These are phyloP conservation scores for Esteya vermicola DNA, from an alignment of 2,329 filamentous ascomycete species.

Conservation along the genomic window DNA sequence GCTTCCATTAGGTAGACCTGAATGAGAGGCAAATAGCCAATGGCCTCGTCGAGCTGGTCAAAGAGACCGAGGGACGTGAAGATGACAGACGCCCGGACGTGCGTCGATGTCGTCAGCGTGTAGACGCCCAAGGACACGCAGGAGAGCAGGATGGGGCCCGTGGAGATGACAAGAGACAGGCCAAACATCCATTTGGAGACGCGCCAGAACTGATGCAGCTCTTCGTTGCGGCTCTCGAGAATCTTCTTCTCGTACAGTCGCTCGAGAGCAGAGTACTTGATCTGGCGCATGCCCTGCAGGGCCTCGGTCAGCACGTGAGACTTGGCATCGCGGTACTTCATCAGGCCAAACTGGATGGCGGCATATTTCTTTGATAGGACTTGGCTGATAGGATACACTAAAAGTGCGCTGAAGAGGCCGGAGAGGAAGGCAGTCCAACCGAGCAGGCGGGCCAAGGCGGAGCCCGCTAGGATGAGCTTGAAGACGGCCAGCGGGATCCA, in stretches of 20 bases:
- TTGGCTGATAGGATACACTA: slow-evolving; percentile 17
- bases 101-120: slow-evolving; percentile 16
- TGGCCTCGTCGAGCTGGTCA: slow-evolving; percentile 20
- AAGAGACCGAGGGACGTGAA: slow-evolving; percentile 21
- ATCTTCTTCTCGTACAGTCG: slow-evolving; percentile 20
- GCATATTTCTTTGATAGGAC: slow-evolving; percentile 17
- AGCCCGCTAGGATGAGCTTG: slow-evolving; percentile 18
- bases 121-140: slow-evolving; percentile 19
- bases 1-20: slow-evolving; percentile 21
- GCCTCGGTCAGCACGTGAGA: slow-evolving; percentile 20
- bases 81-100: slow-evolving; percentile 20
- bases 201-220: slow-evolving; percentile 20
- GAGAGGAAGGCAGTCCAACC: slow-evolving; percentile 19
- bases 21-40: slow-evolving; percentile 17
- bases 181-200: slow-evolving; percentile 16
- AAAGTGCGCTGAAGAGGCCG: slow-evolving; percentile 14
- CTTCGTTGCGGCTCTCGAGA: slow-evolving; percentile 18
- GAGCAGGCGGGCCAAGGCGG: slow-evolving; percentile 16
- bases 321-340: slow-evolving; percentile 21
- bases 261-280: slow-evolving; percentile 23
- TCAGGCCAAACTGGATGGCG: slow-evolving; percentile 18
- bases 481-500: slow-evolving; percentile 20
- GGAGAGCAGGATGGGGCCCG: slow-evolving; percentile 19
- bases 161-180: slow-evolving; percentile 16
- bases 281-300: slow-evolving; percentile 22